A percentile compares a stretch with the other conserved stretches of the same genome.
These are phyloP conservation scores for Starmerella floricola DNA, from an alignment of 805 yeast genomes.

Conservation along the genomic window DNA sequence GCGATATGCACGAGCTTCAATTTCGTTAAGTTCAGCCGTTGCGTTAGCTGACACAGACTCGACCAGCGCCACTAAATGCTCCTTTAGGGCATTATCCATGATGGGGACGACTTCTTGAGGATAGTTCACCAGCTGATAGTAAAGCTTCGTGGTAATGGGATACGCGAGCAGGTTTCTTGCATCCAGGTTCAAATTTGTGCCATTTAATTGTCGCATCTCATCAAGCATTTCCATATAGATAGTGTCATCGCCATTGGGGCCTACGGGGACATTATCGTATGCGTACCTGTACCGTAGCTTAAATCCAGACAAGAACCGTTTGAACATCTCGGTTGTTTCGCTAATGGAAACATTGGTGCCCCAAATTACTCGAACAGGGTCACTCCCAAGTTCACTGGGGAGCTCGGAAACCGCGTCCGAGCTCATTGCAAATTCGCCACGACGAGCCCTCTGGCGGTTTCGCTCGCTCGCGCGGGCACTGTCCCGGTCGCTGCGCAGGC, in stretches of 20 bases:
- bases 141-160: constrained; percentile 63
- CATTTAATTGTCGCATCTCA: constrained; percentile 64
- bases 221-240: constrained; percentile 63
- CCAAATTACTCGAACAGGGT: constrained; percentile 89
- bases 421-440: constrained; percentile 20
- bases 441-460: constrained; percentile 5
- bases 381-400: constrained; percentile 27
- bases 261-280: constrained; percentile 31
- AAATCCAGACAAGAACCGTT: constrained; percentile 74
- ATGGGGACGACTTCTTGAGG: constrained; percentile 96
- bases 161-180: constrained; percentile 66
- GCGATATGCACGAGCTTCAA: constrained; percentile 72
- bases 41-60: constrained; percentile 24
- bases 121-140: constrained; percentile 75
- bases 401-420: constrained; percentile 6
- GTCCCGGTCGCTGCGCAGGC: constrained; percentile 18
- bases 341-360: constrained; percentile 93
- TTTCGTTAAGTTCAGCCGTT: constrained; percentile 41
- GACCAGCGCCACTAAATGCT: constrained; percentile 52
- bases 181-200: constrained; percentile 75
- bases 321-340: constrained; percentile 68
- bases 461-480: constrained; percentile 9
- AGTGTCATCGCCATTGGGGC: constrained; percentile 46
- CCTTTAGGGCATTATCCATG: constrained; percentile 93
- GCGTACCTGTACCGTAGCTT: constrained; percentile 60